Percentiles rank a stretch among this genome's conserved stretches.
Conservation (phyloP, 257 asterid species). For the Mitragyna speciosa region DNA sequence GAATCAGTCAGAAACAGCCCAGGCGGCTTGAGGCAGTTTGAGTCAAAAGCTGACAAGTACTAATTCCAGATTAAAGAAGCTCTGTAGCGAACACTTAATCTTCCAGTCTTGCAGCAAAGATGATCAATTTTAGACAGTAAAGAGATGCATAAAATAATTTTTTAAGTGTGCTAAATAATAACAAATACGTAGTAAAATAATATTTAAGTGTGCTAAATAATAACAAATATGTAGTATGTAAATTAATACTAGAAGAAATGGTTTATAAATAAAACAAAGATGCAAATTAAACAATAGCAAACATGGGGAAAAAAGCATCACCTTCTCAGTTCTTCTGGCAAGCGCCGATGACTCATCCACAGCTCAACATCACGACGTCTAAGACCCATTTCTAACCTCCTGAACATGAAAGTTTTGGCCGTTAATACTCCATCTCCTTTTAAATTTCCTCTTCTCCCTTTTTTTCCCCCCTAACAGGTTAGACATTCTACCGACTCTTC, state of each 20-base stretch:
- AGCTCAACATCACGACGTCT: slow-evolving; percentile 91
- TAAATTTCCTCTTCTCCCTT: too few species aligned
- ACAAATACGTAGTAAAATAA: background rate
- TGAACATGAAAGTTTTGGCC: slow-evolving; percentile 30
- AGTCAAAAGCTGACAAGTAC: too few species aligned
- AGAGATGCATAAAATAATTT: too few species aligned
- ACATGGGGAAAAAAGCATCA: slow-evolving; percentile 18
- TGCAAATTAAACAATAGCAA: slow-evolving; percentile 2
- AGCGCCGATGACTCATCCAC: slow-evolving; percentile 95
- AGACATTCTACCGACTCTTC: background rate
- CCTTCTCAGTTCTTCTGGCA: slow-evolving; percentile 77
- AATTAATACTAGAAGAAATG: background rate
- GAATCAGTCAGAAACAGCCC: too few species aligned
- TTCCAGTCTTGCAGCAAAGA: too few species aligned
- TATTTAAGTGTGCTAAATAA: too few species aligned
- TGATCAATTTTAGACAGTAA: background rate
- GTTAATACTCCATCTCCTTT: too few species aligned
- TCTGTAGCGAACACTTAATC: too few species aligned
- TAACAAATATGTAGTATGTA: too few species aligned
- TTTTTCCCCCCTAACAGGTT: background rate
- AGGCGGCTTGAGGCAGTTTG: too few species aligned
- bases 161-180: background rate
- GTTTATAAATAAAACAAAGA: background rate
- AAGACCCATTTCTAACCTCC: slow-evolving; percentile 80
- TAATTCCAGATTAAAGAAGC: too few species aligned